Evolutionary conservation across 2,329 filamentous ascomycete species (phyloP).

Genomic region (Colletotrichum graminicola): DNA sequence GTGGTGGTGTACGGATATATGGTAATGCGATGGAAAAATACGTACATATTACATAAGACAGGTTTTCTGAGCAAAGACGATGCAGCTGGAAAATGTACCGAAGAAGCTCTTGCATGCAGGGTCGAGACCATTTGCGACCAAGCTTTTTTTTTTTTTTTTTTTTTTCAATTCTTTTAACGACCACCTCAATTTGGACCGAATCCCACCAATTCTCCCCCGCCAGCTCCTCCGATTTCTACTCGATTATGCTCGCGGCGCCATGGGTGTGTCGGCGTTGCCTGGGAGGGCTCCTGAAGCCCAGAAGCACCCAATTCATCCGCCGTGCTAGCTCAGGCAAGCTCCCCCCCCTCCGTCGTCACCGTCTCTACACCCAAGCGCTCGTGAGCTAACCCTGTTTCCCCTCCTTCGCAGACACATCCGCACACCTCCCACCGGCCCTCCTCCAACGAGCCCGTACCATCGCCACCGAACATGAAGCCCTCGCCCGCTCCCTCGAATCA

Average conservation of each 20-base stretch:
- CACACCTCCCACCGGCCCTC: constrained; percentile 64
- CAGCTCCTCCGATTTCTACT: neutral
- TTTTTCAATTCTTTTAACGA: neutral
- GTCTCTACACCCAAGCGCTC: constrained; percentile 1
- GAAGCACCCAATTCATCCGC: constrained; percentile 51
- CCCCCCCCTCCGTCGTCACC: neutral
- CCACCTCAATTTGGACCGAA: neutral
- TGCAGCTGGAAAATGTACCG: constrained; percentile 19
- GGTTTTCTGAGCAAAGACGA: neutral
- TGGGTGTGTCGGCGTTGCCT: constrained; percentile 67
- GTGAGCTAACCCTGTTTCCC: constrained; percentile 7
- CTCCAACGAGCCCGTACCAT: constrained; percentile 71
- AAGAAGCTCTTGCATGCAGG: constrained; percentile 18
- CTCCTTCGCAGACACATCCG: constrained; percentile 46
- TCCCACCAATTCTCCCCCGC: neutral
- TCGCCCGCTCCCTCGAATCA: constrained; percentile 64
- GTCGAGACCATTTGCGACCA: constrained; percentile 3
- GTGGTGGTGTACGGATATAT: constrained; percentile 3
- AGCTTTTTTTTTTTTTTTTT: constrained; percentile 2
- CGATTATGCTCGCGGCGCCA: constrained; percentile 56
- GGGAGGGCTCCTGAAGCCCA: constrained; percentile 51
- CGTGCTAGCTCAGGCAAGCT: constrained; percentile 56
- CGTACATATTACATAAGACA: constrained; percentile 25
- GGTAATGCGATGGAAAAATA: neutral
- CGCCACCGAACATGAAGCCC: constrained; percentile 67